These are phyloP conservation scores for Cairneyella variabilis DNA, from an alignment of 495 filamentous ascomycete species.

Conservation along the genomic window DNA sequence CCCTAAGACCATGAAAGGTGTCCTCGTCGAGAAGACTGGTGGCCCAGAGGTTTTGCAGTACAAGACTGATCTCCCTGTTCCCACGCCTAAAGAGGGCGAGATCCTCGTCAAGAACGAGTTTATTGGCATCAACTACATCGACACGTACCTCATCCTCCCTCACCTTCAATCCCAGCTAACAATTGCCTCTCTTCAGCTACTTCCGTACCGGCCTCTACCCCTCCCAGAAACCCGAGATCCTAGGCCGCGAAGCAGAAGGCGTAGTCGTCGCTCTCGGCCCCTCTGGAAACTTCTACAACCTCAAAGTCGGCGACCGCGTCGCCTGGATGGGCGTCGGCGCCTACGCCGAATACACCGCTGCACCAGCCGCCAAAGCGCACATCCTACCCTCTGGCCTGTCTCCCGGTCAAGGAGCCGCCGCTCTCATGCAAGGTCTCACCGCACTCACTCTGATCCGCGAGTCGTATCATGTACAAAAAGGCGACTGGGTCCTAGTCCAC, in stretches of 20 bases:
- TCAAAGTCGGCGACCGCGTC: constrained; percentile 64
- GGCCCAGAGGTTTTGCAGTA: constrained; percentile 75
- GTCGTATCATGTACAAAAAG: constrained; percentile 64
- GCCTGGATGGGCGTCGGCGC: constrained; percentile 56
- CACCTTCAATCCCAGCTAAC: not conserved
- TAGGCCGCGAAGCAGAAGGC: constrained; percentile 80
- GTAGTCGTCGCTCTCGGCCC: constrained; percentile 35
- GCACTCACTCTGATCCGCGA: constrained; percentile 81
- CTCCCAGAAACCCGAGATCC: constrained; percentile 68
- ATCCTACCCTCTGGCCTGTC: constrained; percentile 62
- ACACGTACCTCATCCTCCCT: constrained; percentile 43
- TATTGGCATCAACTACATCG: constrained; percentile 87
- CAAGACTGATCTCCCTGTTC: constrained; percentile 72
- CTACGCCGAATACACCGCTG: constrained; percentile 78
- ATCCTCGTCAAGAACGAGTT: constrained; percentile 83
- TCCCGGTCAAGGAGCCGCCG: constrained; percentile 61
- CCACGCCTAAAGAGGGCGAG: constrained; percentile 63
- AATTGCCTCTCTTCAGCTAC: constrained; percentile 51
- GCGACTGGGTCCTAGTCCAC: constrained; percentile 84
- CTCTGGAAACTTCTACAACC: constrained; percentile 36
- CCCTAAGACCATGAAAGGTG: constrained; percentile 64
- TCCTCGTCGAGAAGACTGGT: constrained; percentile 71
- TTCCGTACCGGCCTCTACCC: constrained; percentile 88
- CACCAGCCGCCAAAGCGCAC: constrained; percentile 49
- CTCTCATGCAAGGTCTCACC: constrained; percentile 79